Evolutionary conservation across 139 green algal species (phyloP), one percentile per base, ranked within the genome.

Genomic region (Pleodorina starrii): DNA sequence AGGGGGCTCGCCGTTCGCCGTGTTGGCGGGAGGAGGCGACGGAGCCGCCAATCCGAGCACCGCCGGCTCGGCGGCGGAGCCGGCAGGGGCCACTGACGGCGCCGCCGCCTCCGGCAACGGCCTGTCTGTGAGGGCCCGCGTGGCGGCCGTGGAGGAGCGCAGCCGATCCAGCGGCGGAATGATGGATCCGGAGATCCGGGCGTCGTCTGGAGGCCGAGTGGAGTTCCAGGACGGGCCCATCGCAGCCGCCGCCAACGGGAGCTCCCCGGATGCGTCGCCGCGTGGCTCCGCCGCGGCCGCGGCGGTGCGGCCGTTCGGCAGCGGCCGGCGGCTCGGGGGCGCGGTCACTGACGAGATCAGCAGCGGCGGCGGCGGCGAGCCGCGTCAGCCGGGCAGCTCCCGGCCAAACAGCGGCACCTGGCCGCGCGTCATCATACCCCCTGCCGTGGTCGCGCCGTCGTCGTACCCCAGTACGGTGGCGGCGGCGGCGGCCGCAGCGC

Each of bases 101-200:
- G 12, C 35, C 32, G 6, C 36, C 5, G 5, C 35, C 11, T 2
- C 40, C 14, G 35, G 1, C 40, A 35, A 80, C 44, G 19, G 25
- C 1, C 44, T 43, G 74, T 82, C 74, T 50, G 77, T 84, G 2
- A 84, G 38, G 50, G 77, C 50, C 4, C 77, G 48, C 5, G 77
- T 84, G 35, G 77, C 77, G 23, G 77, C 50, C 14, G 77, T 84
- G 17, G 77, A 84, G 77, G 44, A 43, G 29, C 46, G 38, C 36
- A 57, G 17, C 78, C 36, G 36, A 7, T 54, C 36, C 32, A 21
- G 51, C 38, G 40, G 54, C 78, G 51, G 57, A 38, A 17, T 69
- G 77, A 14, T 32, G 32, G 46, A 71, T 44, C 75, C 46, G 10
- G n/a, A n/a, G n/a, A n/a, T n/a, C n/a, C n/a, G n/a, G n/a, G n/a